Base-by-base conservation (phyloP, 2,329 filamentous ascomycete species). In the Fusarium equiseti region DNA sequence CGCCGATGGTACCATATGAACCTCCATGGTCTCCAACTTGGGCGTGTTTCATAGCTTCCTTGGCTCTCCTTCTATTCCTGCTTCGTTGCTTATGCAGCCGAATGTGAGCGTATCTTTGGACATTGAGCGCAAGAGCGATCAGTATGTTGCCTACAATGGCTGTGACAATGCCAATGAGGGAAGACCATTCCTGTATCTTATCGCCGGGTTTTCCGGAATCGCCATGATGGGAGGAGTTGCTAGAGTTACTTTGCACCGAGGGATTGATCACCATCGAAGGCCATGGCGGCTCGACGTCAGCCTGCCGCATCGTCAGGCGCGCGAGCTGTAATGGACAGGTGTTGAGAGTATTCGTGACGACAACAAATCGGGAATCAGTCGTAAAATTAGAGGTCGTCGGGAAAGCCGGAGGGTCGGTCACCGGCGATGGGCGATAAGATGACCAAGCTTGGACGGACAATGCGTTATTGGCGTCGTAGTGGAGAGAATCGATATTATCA, bases 71-170 rank as follows among this genome's bases (percentile, higher is more conserved):
- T 54, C 87, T 86, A 48, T 86, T 83, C 67, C 88, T 86, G 48
- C 87, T 85, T 73, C 87, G 89, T 78, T 95, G 90, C 73, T 90
- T 87, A 68, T 93, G 90, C 67, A 99, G 87, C 60, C 91, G 89
- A 61, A 96, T 93, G 78, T 99, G 96, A 35, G 96, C 95, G 79
- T 98, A 98, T 71, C 96, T 90, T 81, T 99, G 96, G 52, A 97
- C 95, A 78, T 99, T 99, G 66, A 99, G 88, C 15, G 96, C 96
- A 69, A 99, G 90, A 1, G 95, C 97, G 72, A 99, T 98, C 56
- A 99, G 87, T 35, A 98, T 85, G 77, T 99, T 99, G 59, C 96
- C 96, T 54, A 92, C 87, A 76, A 99, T 97, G 53, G 96, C 95
- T 5, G 95, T 97, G 57, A 95, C 82, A 76, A 99, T 98, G 74